A percentile compares a stretch with the other conserved stretches of the same genome.
These are phyloP conservation scores for Globisporangium rhizosaccharum DNA, from an alignment of 352 stramenopile species.

Conservation along the genomic window DNA sequence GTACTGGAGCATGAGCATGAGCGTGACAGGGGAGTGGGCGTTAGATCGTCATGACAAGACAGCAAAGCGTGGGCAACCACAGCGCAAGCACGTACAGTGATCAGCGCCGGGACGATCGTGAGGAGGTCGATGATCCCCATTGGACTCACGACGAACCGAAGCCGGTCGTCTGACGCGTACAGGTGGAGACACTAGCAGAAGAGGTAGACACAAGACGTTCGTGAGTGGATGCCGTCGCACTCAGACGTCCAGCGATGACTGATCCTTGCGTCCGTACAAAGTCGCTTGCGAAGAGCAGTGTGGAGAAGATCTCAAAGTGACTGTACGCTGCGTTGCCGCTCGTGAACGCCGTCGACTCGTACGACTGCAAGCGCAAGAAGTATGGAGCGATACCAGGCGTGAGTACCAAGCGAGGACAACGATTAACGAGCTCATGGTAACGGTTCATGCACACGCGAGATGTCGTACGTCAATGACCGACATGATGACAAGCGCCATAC, in stretches of 20 bases:
- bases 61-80: neutral
- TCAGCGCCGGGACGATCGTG: constrained; percentile 42
- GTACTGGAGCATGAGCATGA: constrained; percentile 15
- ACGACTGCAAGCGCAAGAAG: constrained; percentile 20
- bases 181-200: constrained; percentile 24
- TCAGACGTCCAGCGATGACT: neutral
- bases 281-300: constrained; percentile 39
- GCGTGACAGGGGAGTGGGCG: neutral
- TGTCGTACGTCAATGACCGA: constrained; percentile 28
- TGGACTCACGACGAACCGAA: constrained; percentile 39
- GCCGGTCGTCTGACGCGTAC: constrained; percentile 30
- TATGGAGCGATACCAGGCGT: too few species aligned
- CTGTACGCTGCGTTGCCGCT: constrained; percentile 4
- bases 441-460: too few species aligned
- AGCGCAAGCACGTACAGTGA: constrained; percentile 23
- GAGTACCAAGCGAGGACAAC: too few species aligned
- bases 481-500: constrained; percentile 36
- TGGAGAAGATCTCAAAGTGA: constrained; percentile 33
- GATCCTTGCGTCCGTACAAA: constrained; percentile 23
- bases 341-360: constrained; percentile 15
- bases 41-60: neutral
- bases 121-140: constrained; percentile 53
- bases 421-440: too few species aligned
- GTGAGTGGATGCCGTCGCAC: neutral
- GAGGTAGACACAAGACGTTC: neutral